These are phyloP conservation scores for Lagenaria siceraria DNA, from an alignment of 306 rosid species.

Conservation along the genomic window DNA sequence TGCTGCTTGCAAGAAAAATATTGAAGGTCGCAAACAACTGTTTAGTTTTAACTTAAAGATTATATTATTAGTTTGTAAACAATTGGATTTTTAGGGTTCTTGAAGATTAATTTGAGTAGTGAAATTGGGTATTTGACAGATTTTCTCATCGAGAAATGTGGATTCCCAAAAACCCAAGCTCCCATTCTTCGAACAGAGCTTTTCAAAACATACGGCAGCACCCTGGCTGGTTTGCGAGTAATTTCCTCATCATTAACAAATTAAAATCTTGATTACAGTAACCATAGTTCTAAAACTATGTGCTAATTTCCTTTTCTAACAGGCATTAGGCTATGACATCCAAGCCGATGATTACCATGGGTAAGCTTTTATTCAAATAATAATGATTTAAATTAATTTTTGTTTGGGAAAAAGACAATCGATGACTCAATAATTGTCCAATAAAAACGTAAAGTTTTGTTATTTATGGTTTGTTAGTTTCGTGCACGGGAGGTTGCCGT, in stretches of 20 bases:
- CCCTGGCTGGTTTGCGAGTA: constrained; percentile 83
- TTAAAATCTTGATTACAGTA: background rate
- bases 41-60: background rate
- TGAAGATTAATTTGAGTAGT: no score
- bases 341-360: constrained; percentile 72
- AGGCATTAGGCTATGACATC: constrained; percentile 67
- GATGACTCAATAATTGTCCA: background rate
- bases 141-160: constrained; percentile 52
- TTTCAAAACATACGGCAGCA: constrained; percentile 78
- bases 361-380: constrained; percentile 3
- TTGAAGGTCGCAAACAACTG: constrained; percentile 28
- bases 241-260: background rate
- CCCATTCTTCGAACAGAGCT: constrained; percentile 51
- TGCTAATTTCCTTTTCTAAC: background rate
- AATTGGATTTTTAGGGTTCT: no score
- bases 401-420: background rate
- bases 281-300: background rate
- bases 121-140: constrained; percentile 11
- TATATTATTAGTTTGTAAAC: no score
- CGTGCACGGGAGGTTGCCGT: constrained; percentile 90
- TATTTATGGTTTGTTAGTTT: constrained; percentile 18
- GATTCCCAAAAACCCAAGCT: constrained; percentile 51
- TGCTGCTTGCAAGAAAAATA: constrained; percentile 48
- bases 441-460: background rate
- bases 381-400: no score